Evolutionary conservation across 257 asterid species (phyloP).

Genomic region (Nicotiana tabacum): DNA sequence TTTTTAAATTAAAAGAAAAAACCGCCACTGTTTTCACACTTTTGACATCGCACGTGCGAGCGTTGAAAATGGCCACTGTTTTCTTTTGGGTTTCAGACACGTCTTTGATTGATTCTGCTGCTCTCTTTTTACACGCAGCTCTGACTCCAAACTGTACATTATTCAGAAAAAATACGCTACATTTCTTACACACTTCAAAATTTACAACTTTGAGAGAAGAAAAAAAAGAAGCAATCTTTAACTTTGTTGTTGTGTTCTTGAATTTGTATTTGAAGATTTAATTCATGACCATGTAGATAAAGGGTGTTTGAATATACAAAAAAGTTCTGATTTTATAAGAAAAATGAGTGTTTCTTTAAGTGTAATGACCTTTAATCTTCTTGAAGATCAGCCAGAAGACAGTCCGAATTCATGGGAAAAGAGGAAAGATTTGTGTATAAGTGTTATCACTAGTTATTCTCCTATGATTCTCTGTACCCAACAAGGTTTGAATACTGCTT

Average conservation of each 20-base stretch:
- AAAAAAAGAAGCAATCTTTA: background rate
- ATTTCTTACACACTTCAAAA: background rate
- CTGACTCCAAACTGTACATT: background rate
- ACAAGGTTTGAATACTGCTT: conserved; percentile 45
- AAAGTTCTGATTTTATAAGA: background rate
- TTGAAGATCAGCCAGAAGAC: conserved; percentile 79
- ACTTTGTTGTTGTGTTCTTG: background rate
- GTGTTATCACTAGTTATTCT: conserved; percentile 84
- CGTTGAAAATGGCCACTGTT: background rate
- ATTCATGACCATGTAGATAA: conserved; percentile 13
- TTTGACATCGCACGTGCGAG: background rate
- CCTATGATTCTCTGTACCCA: conserved; percentile 94
- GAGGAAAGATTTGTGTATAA: conserved; percentile 83
- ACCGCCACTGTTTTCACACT: background rate
- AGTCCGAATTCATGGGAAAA: conserved; percentile 91
- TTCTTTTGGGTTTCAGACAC: conserved; percentile 14
- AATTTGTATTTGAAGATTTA: background rate
- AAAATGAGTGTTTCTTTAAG: conserved; percentile 86
- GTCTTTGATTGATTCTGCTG: background rate
- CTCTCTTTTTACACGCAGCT: background rate
- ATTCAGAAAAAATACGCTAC: background rate
- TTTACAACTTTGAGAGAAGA: background rate
- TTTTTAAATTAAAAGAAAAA: too few species aligned
- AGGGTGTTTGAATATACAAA: background rate
- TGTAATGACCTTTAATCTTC: conserved; percentile 90